A percentile compares a stretch with the other conserved stretches of the same genome.
phyloP scores from a whole-genome alignment of 371 early-diverging fungal species.

The Rhizomucor pusillus region DNA sequence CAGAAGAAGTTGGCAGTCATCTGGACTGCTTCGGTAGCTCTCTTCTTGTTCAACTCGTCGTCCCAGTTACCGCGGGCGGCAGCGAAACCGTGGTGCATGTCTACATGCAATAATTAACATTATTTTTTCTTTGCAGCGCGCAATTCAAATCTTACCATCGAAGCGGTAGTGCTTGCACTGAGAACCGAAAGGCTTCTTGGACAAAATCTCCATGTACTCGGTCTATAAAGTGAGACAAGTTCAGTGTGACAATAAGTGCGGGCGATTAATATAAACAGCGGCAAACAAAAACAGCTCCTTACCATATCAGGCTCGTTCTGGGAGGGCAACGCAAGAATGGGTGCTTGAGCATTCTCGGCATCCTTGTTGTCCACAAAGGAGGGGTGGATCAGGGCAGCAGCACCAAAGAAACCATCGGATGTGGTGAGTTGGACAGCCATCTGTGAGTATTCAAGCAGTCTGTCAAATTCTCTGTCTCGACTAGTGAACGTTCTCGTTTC shows the following conservation, averaged over 20 bases:
- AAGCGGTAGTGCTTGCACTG: conserved; percentile 56
- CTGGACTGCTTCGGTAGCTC: conserved; percentile 53
- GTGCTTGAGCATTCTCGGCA: conserved; percentile 51
- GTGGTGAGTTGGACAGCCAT: conserved; percentile 35
- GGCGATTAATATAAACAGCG: background rate
- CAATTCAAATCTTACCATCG: conserved; percentile 32
- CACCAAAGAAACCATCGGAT: conserved; percentile 32
- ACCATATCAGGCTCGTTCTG: conserved; percentile 64
- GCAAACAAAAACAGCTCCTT: background rate
- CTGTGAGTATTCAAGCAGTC: conserved; percentile 14
- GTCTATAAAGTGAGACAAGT: conserved; percentile 18
- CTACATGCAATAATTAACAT: conserved; percentile 11
- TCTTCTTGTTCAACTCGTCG: conserved; percentile 43
- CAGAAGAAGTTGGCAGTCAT: conserved; percentile 52
- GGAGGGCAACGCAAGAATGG: conserved; percentile 60
- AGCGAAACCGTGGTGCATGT: conserved; percentile 71
- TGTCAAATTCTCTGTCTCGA: background rate
- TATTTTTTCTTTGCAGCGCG: too few relatives aligned
- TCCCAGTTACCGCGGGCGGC: conserved; percentile 66
- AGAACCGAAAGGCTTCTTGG: conserved; percentile 57
- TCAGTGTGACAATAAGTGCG: background rate
- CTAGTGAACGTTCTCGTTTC: background rate
- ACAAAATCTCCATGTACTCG: conserved; percentile 43
- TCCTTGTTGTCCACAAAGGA: conserved; percentile 50
- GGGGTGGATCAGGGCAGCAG: conserved; percentile 64